A percentile compares a stretch with the other conserved stretches of the same genome.
Conservation (phyloP, 2,329 filamentous ascomycete genomes). For the Aspergillus nomiae region DNA sequence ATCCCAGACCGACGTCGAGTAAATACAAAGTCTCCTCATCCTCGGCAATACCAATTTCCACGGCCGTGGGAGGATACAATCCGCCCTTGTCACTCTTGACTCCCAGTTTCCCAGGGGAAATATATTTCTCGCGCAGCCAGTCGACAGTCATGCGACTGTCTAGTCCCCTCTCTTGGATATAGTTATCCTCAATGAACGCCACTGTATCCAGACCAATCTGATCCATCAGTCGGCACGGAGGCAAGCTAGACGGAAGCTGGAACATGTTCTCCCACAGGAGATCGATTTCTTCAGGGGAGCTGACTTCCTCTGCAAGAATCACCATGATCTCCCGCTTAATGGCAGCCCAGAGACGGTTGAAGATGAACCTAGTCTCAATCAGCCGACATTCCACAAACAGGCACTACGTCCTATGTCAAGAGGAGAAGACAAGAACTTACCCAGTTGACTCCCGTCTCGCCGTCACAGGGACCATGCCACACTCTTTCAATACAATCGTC, state of each 20-base stretch:
- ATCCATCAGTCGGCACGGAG: conserved; percentile 47
- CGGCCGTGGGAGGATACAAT: conserved; percentile 28
- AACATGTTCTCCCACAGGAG: conserved; percentile 48
- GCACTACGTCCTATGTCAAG: not conserved
- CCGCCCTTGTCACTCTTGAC: conserved; percentile 39
- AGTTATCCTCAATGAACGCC: conserved; percentile 56
- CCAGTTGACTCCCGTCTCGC: conserved; percentile 53
- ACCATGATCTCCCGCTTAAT: conserved; percentile 56
- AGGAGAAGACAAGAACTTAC: conserved; percentile 10
- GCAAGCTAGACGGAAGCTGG: conserved; percentile 26
- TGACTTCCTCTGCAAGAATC: conserved; percentile 55
- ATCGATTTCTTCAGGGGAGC: conserved; percentile 54
- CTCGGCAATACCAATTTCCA: conserved; percentile 7
- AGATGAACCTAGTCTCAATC: conserved; percentile 48
- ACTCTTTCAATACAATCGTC: conserved; percentile 38
- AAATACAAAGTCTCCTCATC: conserved; percentile 22
- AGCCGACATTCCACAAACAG: not conserved
- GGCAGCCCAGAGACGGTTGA: conserved; percentile 60
- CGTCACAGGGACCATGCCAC: conserved; percentile 47
- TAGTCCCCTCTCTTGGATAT: conserved; percentile 52
- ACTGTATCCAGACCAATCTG: conserved; percentile 57
- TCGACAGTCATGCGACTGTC: conserved; percentile 42
- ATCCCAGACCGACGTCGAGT: conserved; percentile 27
- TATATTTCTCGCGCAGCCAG: conserved; percentile 50
- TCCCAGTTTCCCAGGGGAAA: conserved; percentile 51